Evolutionary conservation across 805 yeast genomes (phyloP), one percentile per base, ranked within the genome.

Genomic region (Metschnikowia continentalis): DNA sequence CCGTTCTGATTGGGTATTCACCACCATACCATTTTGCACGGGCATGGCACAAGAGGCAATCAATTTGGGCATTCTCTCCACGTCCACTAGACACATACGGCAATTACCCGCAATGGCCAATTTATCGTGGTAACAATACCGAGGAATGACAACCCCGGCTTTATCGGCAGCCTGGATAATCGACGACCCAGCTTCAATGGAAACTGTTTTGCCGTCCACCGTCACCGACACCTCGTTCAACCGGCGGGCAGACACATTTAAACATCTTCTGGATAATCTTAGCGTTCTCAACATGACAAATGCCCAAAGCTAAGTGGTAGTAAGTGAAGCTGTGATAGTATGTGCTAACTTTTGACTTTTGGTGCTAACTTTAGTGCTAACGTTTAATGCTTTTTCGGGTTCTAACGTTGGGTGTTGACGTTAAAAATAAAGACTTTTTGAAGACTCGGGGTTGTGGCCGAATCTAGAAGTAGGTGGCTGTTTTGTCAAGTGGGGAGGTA

Each of bases 1-100:
- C 64, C 89, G 81, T 59, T 86, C 92, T 37, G 85, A 74, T 66
- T 84, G 80, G 46, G 96, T 88, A 65, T 83, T 81, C 48, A 88
- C 90, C 37, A 87, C 90, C 95, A 88, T 88, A 49, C 96, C 96
- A 53, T 83, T 81, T 64, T 83, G 86, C n/a, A 86, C 96, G 32
- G 96, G 96, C 83, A 86, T 85, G 44, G 95, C 90, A 76, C 96
- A 88, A 11, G 95, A 86, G 2, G 96, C 96, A 57, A 88, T 88
- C 65, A 90, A 82, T 70, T 88, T 88, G 50, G 96, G 96, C 61
- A 92, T 89, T 66, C 86, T 82, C 71, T 89, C 96, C 50, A 89
- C 86, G 63, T 88, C 96, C 44, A 88, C 96, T 32, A 88, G 79
- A 67, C 96, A 88, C 96, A 88, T 88, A 70, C 96, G 84, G 70